Base-by-base conservation (phyloP, 768 basidiomycete genomes). In the Mrakia frigida region DNA sequence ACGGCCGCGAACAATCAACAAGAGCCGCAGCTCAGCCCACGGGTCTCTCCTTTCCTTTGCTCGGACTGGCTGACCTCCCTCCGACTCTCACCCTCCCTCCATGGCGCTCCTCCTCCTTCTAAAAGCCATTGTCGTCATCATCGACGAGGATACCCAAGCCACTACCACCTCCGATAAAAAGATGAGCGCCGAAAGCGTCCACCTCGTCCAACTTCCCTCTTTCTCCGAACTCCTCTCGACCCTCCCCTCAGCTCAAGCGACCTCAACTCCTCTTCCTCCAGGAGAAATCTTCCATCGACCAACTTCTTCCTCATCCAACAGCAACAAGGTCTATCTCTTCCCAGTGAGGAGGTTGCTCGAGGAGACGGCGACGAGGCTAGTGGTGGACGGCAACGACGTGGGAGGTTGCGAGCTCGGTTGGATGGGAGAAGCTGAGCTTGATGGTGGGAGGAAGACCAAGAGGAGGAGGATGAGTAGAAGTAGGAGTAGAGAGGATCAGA, bases 341-440 rank as follows among this genome's bases (percentile, higher is more conserved):
- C n/a, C 59, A 9, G 59, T 60, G 59, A 60, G 59, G 59, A 60
- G 59, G 59, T 60, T 60, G 59, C 33, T 31, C 2, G 59, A 60
- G 59, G 59, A 60, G 59, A 60, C 59, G 59, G 59, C n/a, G 59
- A 33, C 59, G 59, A 33, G 25, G 25, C n/a, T n/a, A n/a, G n/a
- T 2, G 56, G 18, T 9, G 56, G 25, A 21, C 6, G 56, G 28
- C 9, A 23, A 60, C n/a, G 59, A 60, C 11, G 59, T 0, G n/a
- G n/a, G 59, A 28, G 59, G 59, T 3, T 60, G 59, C n/a, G n/a
- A 18, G 33, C 59, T 60, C 9, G 59, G 59, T 1, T 5, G 59
- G n/a, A 31, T 31, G n/a, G 6, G 59, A 31, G 33, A 6, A 60
- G 59, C n/a, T n/a, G n/a, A n/a, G n/a, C n/a, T n/a, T n/a, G n/a